These are phyloP conservation scores for Logfia minima DNA, from an alignment of 129 eudicot genomes.

Conservation along the genomic window DNA sequence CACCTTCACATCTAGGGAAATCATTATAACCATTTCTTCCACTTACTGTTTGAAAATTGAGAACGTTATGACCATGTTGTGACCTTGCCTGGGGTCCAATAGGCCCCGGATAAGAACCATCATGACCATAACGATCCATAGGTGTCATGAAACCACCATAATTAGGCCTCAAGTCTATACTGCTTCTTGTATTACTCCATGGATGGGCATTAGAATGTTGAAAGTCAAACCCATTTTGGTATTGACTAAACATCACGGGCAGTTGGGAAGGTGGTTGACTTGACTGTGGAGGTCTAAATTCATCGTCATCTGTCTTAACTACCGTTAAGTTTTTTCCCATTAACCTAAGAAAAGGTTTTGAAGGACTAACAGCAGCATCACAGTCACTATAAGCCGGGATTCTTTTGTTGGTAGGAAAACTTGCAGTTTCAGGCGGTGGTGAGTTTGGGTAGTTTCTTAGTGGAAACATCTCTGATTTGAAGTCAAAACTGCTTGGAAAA, in stretches of 20 bases:
- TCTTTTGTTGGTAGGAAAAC: constrained; percentile 19
- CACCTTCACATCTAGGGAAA: constrained; percentile 34
- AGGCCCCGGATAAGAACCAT: constrained; percentile 1
- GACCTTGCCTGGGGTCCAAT: constrained; percentile 12
- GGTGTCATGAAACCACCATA: constrained; percentile 33
- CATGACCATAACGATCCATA: constrained; percentile 18
- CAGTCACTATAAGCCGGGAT: constrained; percentile 25
- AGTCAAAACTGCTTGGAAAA: constrained; percentile 25
- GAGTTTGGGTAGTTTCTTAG: constrained; percentile 24
- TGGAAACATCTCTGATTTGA: constrained; percentile 31
- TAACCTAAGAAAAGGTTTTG: constrained; percentile 71
- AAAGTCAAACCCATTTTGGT: constrained; percentile 22
- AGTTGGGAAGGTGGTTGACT: constrained; percentile 27
- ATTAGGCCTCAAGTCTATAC: constrained; percentile 19
- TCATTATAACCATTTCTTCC: constrained; percentile 30
- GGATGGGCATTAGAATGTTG: constrained; percentile 26
- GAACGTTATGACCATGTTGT: constrained; percentile 16
- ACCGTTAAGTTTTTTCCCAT: constrained; percentile 92
- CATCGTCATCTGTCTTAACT: constrained; percentile 51
- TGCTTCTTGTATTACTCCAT: constrained; percentile 30
- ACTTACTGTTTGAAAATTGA: constrained; percentile 16
- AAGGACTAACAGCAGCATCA: constrained; percentile 52
- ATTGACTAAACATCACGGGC: constrained; percentile 25
- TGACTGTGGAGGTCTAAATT: constrained; percentile 30
- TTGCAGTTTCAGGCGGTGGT: constrained; percentile 29